These are phyloP conservation scores for Chondrus crispus DNA, from an alignment of 23 red algal species.

Conservation along the genomic window DNA sequence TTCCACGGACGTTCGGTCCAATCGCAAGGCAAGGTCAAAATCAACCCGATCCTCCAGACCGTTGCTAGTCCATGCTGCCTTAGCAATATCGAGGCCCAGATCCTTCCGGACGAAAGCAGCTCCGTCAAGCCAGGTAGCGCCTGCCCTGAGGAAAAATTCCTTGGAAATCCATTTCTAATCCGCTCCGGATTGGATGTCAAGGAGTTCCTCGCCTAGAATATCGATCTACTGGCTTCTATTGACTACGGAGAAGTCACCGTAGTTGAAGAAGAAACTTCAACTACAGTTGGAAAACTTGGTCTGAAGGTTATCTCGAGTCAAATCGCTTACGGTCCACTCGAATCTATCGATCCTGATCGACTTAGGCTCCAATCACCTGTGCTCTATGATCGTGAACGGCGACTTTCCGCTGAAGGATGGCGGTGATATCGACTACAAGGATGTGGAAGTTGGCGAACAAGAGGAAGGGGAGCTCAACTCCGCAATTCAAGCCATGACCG, in stretches of 20 bases:
- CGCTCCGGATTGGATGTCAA: neutral
- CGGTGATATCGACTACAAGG: conserved; percentile 26
- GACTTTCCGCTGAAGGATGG: neutral
- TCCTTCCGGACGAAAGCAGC: neutral
- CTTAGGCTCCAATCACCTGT: too few species aligned
- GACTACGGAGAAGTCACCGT: neutral
- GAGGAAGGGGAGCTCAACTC: neutral
- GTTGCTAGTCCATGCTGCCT: neutral
- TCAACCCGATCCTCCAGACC: neutral
- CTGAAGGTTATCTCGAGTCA: neutral
- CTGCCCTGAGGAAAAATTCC: neutral
- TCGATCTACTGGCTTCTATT: neutral
- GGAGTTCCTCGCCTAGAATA: neutral
- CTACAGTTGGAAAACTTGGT: conserved; percentile 33
- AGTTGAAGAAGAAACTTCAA: neutral
- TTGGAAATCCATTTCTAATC: neutral
- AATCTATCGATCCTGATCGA: neutral
- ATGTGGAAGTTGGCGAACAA: neutral
- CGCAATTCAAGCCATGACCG: conserved; percentile 17
- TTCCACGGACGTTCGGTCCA: neutral
- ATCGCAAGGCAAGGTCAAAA: neutral
- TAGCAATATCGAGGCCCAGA: neutral
- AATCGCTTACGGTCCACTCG: neutral
- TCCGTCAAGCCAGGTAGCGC: neutral
- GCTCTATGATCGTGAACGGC: neutral